These are phyloP conservation scores for Ogataea ramenticola DNA, from an alignment of 805 yeast species.

Conservation along the genomic window DNA sequence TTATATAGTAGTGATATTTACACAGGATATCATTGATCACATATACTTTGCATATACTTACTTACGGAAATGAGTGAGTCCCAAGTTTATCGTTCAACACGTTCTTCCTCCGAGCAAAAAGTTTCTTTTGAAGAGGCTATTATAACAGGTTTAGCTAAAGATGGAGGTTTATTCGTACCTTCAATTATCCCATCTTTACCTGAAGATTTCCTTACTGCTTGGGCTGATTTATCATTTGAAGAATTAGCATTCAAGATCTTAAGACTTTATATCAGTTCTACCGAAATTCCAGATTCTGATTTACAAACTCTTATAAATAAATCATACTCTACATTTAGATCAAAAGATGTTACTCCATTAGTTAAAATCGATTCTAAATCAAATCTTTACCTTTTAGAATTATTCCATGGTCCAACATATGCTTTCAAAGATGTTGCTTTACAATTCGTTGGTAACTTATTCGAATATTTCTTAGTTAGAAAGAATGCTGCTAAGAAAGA, in stretches of 20 bases:
- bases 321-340: constrained; percentile 88
- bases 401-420: constrained; percentile 98
- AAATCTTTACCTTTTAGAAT: constrained; percentile 71
- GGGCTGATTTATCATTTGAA: constrained; percentile 74
- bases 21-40: too few relatives aligned
- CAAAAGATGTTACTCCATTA: constrained; percentile 84
- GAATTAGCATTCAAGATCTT: constrained; percentile 84
- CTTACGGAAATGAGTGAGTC: constrained; percentile 26
- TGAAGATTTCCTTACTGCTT: constrained; percentile 46
- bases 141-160: constrained; percentile 88
- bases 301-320: constrained; percentile 52
- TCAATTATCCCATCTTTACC: constrained; percentile 63
- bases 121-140: constrained; percentile 75
- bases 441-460: constrained; percentile 94
- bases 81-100: constrained; percentile 73
- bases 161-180: constrained; percentile 94
- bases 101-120: constrained; percentile 44
- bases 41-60: too few relatives aligned
- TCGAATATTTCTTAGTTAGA: constrained; percentile 84
- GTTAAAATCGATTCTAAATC: constrained; percentile 43
- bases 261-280: constrained; percentile 64
- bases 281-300: constrained; percentile 69
- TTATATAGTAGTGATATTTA: too few relatives aligned
- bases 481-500: constrained; percentile 48
- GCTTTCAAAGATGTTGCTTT: constrained; percentile 98